Evolutionary conservation across 2,329 filamentous ascomycete species (phyloP), one percentile per base, ranked within the genome.

Genomic region (Neofusicoccum kwambonambiense): DNA sequence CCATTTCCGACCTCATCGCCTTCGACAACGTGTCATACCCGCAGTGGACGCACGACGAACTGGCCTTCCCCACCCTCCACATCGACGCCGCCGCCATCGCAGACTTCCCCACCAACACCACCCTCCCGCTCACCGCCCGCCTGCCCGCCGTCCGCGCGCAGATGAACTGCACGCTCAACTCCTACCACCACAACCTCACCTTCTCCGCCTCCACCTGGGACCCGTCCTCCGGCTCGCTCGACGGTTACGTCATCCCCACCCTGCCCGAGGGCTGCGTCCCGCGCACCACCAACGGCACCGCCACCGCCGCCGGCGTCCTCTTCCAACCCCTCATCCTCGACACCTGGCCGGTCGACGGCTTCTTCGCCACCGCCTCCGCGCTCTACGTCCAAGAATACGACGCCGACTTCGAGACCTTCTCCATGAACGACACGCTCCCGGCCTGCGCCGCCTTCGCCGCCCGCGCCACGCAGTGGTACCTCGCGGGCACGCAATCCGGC

Each of bases 131-230:
- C 11, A 41, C 17, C 1, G 37, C 35, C 6, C 35, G 52, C 12
- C 35, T 57, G 4, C 52, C 52, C 17, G 52, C 52, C 8, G 39
- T 57, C n/a, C 52, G 52, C 1, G 52, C 37, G 0, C 31, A 57
- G 17, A 41, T 42, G 52, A 57, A 57, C 52, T 57, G 52, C 52
- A 57, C n/a, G 4, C 52, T 57, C 17, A 44, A 57, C 52, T 9
- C 12, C 13, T 57, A 15, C 37, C 22, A n/a, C 12, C 17, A 17
- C 17, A 31, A 44, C 17, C 9, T 27, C 11, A 31, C n/a, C 13
- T 31, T 31, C 27, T 31, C 27, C 27, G 6, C 27, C 27, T 31
- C 27, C 27, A 31, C 27, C 27, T 31, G 27, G 27, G 27, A 31
- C 27, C 27, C 27, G 1, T 31, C 27, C 27, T 31, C 27, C 27